phyloP scores from a whole-genome alignment of 345 rosid species.

The Angophora floribunda region DNA sequence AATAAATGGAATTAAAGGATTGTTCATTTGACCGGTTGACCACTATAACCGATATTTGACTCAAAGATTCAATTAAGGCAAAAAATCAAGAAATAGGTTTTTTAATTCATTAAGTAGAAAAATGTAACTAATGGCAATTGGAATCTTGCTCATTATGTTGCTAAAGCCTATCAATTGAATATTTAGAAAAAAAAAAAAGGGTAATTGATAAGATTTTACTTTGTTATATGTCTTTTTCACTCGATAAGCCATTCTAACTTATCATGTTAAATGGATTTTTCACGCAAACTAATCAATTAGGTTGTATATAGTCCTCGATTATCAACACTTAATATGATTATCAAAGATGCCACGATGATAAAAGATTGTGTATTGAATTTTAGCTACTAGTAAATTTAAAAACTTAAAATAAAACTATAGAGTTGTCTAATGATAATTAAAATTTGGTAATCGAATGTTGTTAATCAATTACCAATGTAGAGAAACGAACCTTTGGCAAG shows the following conservation, averaged over 20 bases:
- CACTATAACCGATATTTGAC: background rate
- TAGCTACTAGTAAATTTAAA: background rate
- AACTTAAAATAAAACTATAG: background rate
- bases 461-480: background rate
- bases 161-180: background rate
- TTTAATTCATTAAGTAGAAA: background rate
- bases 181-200: background rate
- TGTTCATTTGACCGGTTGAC: background rate
- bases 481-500: background rate
- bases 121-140: background rate
- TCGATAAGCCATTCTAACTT: background rate
- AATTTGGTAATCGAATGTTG: background rate
- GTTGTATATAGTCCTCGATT: background rate
- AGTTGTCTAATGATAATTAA: background rate
- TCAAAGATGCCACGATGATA: rapidly evolving
- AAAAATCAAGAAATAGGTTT: background rate
- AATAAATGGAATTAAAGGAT: background rate
- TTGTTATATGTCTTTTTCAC: background rate
- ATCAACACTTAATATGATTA: background rate
- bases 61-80: background rate
- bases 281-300: background rate
- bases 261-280: background rate
- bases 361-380: background rate
- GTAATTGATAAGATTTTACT: background rate
- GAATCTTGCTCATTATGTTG: background rate